Conservation (phyloP, 2,329 filamentous ascomycete genomes). For the Simplicillium aogashimaense region DNA sequence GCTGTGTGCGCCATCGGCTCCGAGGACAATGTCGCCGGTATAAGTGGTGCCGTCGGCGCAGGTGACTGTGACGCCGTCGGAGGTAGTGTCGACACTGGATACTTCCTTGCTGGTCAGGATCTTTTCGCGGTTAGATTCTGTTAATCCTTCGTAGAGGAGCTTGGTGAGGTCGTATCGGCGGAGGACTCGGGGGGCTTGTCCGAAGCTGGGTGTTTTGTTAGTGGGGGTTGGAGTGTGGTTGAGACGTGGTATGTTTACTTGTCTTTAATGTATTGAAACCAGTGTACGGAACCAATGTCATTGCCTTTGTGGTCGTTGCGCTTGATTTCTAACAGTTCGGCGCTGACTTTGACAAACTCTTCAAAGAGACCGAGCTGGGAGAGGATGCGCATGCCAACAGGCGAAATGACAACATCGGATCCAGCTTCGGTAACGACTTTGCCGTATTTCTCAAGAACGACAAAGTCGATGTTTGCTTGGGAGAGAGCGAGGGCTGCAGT, state of each 20-base stretch:
- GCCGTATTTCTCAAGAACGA: constrained; percentile 19
- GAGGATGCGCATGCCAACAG: no score
- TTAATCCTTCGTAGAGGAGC: constrained; percentile 19
- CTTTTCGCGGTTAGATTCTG: constrained; percentile 14
- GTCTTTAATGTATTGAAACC: no score
- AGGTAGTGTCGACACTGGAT: constrained; percentile 9
- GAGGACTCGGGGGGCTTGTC: constrained; percentile 16
- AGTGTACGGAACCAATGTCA: no score
- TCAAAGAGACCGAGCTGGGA: no score
- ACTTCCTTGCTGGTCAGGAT: constrained; percentile 17
- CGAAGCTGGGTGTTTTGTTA: constrained; percentile 12
- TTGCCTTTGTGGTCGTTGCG: no score
- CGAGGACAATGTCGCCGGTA: constrained; percentile 25
- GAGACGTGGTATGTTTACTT: no score
- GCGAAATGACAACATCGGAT: constrained; percentile 12
- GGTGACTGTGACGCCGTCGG: constrained; percentile 16
- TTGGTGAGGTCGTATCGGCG: constrained; percentile 24
- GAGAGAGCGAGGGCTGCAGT: constrained; percentile 13
- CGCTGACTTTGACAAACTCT: no score
- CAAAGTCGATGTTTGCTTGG: constrained; percentile 19
- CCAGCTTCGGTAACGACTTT: constrained; percentile 16
- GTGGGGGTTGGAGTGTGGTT: no score
- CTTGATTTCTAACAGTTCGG: no score
- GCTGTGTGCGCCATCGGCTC: constrained; percentile 33
- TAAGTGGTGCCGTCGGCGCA: constrained; percentile 22